Evolutionary conservation across 192 early-diverging fungal genomes (phyloP).

Genomic region (Linnemannia elongata): DNA sequence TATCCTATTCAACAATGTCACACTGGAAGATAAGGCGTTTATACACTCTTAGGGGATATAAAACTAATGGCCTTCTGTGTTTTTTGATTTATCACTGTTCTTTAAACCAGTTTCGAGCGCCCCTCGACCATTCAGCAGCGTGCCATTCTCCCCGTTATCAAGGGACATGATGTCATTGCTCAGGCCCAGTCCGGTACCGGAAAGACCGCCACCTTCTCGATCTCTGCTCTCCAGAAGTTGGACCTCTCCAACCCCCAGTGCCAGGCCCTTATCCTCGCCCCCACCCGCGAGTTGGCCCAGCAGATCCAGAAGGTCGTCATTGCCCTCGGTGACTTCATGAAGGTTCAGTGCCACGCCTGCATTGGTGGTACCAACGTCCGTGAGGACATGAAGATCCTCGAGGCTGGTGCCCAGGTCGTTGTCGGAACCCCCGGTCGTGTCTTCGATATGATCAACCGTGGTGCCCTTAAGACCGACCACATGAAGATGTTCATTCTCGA

Average conservation of each 20-base stretch:
- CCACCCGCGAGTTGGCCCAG: conserved; percentile 98
- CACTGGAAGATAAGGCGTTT: neutral
- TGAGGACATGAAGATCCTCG: conserved; percentile 89
- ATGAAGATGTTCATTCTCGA: conserved; percentile 99
- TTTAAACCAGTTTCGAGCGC: conserved; percentile 87
- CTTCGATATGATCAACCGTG: conserved; percentile 97
- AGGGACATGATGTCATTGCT: conserved; percentile 98
- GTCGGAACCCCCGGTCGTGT: conserved; percentile 99
- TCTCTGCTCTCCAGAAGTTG: conserved; percentile 96
- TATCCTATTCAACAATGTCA: neutral
- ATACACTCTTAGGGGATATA: neutral
- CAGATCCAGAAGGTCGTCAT: conserved; percentile 98
- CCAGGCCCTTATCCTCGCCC: conserved; percentile 97
- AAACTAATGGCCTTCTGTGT: neutral
- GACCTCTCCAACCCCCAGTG: conserved; percentile 81
- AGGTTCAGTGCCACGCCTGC: conserved; percentile 94
- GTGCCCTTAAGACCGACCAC: conserved; percentile 81
- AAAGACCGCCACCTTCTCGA: conserved; percentile 99
- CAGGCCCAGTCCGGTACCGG: conserved; percentile 99
- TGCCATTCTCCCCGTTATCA: conserved; percentile 96
- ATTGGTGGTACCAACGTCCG: conserved; percentile 97
- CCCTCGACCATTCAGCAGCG: conserved; percentile 98
- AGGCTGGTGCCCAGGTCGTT: conserved; percentile 90
- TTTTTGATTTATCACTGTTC: neutral
- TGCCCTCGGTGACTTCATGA: conserved; percentile 96